These are phyloP conservation scores for Gossypium mustelinum DNA, from an alignment of 345 rosid species.

Conservation along the genomic window DNA sequence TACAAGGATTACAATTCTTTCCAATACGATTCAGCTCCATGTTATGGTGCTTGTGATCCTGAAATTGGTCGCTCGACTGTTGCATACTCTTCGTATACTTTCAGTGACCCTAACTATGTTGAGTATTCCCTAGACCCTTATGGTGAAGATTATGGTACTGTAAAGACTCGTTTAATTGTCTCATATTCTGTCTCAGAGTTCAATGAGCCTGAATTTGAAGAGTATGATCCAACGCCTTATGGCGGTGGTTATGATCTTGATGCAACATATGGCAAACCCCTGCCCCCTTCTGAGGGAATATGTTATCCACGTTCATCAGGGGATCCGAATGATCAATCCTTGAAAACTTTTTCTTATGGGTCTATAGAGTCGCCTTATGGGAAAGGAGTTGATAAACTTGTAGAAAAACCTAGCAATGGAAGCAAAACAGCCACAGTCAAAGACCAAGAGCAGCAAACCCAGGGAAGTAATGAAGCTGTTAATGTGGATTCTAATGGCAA, in stretches of 20 bases:
- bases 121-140: slow-evolving; percentile 23
- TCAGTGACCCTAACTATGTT: slow-evolving; percentile 33
- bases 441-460: slow-evolving; percentile 1
- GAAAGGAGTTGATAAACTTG: slow-evolving; percentile 19
- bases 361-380: slow-evolving; percentile 27
- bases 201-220: slow-evolving; percentile 50
- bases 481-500: not conserved
- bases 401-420: slow-evolving; percentile 25
- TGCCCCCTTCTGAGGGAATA: slow-evolving; percentile 47
- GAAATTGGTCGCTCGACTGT: slow-evolving; percentile 7
- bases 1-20: not conserved
- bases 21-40: slow-evolving; percentile 9
- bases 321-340: slow-evolving; percentile 12
- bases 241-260: slow-evolving; percentile 61
- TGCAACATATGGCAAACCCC: slow-evolving; percentile 62
- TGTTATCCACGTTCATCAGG: slow-evolving; percentile 52
- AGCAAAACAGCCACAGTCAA: slow-evolving; percentile 21
- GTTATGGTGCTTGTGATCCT: slow-evolving; percentile 17
- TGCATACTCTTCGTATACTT: slow-evolving; percentile 44
- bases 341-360: slow-evolving; percentile 28
- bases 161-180: slow-evolving; percentile 34
- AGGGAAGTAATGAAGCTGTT: not conserved
- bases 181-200: slow-evolving; percentile 42
- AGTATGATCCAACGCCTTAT: slow-evolving; percentile 75
- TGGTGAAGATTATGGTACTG: slow-evolving; percentile 18